Percentiles rank a stretch among this genome's conserved stretches.
phyloP scores from a whole-genome alignment of 805 yeast genomes.

The Clavispora carvajalis region DNA sequence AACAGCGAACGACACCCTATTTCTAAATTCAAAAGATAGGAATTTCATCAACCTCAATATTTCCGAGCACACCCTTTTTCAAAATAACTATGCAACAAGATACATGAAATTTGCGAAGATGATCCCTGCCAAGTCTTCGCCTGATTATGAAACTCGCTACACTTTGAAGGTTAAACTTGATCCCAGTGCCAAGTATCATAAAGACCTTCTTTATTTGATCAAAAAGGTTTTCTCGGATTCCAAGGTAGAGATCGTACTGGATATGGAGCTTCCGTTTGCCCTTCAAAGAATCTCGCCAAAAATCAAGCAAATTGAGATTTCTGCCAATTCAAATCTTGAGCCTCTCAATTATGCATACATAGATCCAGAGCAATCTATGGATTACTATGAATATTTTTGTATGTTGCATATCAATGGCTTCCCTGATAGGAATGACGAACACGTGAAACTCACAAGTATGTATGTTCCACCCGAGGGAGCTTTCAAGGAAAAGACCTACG shows the following conservation, averaged over 20 bases:
- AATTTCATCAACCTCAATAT: constrained; percentile 1
- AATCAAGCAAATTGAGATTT: neutral
- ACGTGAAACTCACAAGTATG: constrained; percentile 8
- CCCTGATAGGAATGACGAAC: constrained; percentile 8
- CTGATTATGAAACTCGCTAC: constrained; percentile 2
- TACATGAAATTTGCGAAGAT: constrained; percentile 7
- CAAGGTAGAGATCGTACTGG: constrained; percentile 2
- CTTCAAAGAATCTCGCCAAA: neutral
- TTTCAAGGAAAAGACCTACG: neutral
- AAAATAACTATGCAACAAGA: constrained; percentile 12
- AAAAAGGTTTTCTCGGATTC: constrained; percentile 6
- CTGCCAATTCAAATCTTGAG: constrained; percentile 1
- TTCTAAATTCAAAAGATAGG: neutral
- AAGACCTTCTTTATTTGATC: constrained; percentile 8
- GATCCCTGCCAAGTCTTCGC: constrained; percentile 11
- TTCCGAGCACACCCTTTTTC: constrained; percentile 9
- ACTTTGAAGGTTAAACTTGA: constrained; percentile 1
- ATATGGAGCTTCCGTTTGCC: neutral
- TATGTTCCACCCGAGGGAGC: constrained; percentile 4
- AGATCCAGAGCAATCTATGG: neutral
- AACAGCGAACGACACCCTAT: neutral
- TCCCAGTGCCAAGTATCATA: constrained; percentile 1
- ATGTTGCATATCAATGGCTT: constrained; percentile 12
- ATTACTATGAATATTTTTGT: constrained; percentile 11
- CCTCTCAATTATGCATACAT: neutral